These are phyloP conservation scores for Tinospora cordifolia DNA, from an alignment of 164 flowering plant species.

Conservation along the genomic window DNA sequence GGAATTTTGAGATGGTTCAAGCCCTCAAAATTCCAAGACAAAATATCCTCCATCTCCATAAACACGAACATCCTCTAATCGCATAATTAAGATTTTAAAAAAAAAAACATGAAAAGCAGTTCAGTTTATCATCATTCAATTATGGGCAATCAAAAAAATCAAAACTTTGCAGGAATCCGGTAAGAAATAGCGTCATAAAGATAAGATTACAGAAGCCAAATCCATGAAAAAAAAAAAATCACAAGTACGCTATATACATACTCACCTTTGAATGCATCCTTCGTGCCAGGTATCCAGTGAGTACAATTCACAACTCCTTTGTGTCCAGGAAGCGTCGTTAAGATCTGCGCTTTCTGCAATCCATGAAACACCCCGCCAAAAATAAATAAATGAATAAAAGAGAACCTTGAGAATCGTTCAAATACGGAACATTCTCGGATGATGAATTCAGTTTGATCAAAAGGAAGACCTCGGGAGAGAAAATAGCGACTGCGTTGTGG, in stretches of 20 bases:
- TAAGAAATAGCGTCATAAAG: neutral
- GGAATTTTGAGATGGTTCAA: neutral
- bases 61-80: too few relatives aligned
- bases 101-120: neutral
- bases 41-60: neutral
- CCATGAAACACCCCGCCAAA: neutral
- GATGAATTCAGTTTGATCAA: neutral
- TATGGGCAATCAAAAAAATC: neutral
- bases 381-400: neutral
- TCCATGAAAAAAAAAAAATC: too few relatives aligned
- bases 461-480: conserved; percentile 59
- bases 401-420: neutral
- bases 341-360: conserved; percentile 62
- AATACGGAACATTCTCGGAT: too few relatives aligned
- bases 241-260: too few relatives aligned
- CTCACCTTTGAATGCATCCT: conserved; percentile 74
- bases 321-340: conserved; percentile 89
- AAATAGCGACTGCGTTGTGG: conserved; percentile 81
- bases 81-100: neutral
- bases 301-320: conserved; percentile 84
- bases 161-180: neutral
- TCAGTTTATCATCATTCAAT: neutral
- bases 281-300: conserved; percentile 70
- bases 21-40: neutral
- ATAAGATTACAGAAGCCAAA: neutral